Conservation (phyloP, 169 alveolate species). For the Eimeria zaria region DNA sequence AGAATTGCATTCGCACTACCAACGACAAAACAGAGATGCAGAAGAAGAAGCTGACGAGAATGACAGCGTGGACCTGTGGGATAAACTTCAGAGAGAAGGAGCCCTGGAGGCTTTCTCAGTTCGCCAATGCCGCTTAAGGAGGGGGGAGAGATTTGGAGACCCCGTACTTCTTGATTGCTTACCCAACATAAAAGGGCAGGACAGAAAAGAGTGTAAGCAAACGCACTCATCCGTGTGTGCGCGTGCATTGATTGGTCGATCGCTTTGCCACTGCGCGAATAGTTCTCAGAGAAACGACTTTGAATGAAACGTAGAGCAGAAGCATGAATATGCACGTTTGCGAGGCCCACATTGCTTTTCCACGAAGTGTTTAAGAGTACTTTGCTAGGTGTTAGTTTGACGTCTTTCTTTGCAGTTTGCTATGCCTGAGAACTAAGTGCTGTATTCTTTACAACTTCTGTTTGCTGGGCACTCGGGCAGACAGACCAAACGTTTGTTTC, state of each 20-base stretch:
- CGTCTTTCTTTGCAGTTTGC: neutral
- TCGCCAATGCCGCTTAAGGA: conserved; percentile 33
- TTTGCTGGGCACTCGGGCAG: neutral
- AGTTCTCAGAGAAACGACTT: neutral
- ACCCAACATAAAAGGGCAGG: neutral
- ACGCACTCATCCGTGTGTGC: neutral
- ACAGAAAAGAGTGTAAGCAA: neutral
- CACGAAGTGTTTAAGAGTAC: neutral
- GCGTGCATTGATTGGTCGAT: neutral
- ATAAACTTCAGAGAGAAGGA: neutral
- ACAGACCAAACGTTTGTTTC: neutral
- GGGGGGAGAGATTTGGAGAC: conserved; percentile 24
- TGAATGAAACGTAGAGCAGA: neutral
- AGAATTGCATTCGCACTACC: conserved; percentile 16
- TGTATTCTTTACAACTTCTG: neutral
- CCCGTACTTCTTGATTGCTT: conserved; percentile 44
- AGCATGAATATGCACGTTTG: neutral
- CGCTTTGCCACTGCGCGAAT: neutral
- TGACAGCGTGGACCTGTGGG: conserved; percentile 18
- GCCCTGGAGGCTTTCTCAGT: conserved; percentile 1
- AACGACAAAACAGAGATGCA: neutral
- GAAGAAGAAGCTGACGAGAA: neutral
- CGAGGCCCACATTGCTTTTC: neutral
- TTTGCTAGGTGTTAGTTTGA: neutral
- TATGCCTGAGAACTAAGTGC: neutral